These are phyloP conservation scores for Cucurbita pepo DNA, from an alignment of 306 rosid species.

Conservation along the genomic window DNA sequence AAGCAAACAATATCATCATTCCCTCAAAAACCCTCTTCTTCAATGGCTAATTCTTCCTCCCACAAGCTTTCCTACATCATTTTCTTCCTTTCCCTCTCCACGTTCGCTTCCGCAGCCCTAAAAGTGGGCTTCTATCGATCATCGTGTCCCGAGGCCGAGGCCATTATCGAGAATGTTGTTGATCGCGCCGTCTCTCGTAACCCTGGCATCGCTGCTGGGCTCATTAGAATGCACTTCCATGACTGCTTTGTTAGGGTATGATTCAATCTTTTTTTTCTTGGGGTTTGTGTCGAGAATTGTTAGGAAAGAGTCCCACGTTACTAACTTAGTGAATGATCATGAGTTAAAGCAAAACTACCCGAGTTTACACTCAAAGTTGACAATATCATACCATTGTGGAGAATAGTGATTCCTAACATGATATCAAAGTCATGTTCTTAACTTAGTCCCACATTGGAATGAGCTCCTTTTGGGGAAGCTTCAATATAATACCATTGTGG, in stretches of 20 bases:
- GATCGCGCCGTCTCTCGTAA: slow-evolving; percentile 18
- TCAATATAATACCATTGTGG: too few relatives aligned
- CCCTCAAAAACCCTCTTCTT: background rate
- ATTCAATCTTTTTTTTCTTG: background rate
- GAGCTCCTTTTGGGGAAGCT: too few relatives aligned
- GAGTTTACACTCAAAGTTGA: too few relatives aligned
- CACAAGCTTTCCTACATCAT: background rate
- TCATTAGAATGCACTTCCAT: slow-evolving; percentile 27
- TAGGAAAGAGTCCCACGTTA: too few relatives aligned
- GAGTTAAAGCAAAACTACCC: too few relatives aligned
- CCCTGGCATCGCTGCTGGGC: slow-evolving; percentile 23
- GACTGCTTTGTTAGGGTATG: slow-evolving; percentile 32
- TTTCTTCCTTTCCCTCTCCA: background rate
- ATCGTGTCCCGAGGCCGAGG: slow-evolving; percentile 18
- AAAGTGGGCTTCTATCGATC: slow-evolving; percentile 9
- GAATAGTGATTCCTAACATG: too few relatives aligned
- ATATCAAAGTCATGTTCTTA: too few relatives aligned
- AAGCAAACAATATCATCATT: background rate
- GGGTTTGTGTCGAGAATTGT: too few relatives aligned
- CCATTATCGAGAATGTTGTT: slow-evolving; percentile 13
- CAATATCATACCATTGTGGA: too few relatives aligned
- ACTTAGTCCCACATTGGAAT: too few relatives aligned
- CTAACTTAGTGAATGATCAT: too few relatives aligned
- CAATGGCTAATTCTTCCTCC: background rate
- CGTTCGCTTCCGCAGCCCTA: background rate